Conservation (phyloP, 306 rosid species). For the Acacia acuminata region DNA sequence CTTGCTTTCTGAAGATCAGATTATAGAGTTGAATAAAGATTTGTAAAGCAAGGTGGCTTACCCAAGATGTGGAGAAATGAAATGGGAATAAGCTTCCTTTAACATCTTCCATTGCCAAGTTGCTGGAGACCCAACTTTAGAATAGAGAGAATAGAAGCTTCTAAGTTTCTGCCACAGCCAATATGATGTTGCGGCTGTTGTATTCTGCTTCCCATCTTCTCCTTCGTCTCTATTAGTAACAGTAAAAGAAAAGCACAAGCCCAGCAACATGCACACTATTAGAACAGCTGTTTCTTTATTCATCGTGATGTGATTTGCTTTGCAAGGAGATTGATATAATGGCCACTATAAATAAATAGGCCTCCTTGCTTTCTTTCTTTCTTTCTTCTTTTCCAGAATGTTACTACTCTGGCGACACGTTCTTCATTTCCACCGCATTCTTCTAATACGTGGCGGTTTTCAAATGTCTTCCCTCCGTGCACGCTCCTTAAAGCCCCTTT, state of each 20-base stretch:
- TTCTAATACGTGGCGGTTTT: conserved; percentile 23
- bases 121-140: not conserved
- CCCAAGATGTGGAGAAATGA: conserved; percentile 41
- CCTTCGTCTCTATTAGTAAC: not conserved
- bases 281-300: not conserved
- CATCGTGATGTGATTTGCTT: not conserved
- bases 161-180: conserved; percentile 26
- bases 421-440: not conserved
- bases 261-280: not conserved
- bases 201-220: not conserved
- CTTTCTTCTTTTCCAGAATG: not conserved
- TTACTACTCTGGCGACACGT: conserved; percentile 24
- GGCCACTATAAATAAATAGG: not conserved
- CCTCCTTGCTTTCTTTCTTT: not conserved
- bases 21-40: too few species aligned
- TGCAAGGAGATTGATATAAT: not conserved
- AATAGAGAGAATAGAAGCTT: conserved; percentile 29
- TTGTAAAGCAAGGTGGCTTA: conserved; percentile 5
- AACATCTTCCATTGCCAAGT: conserved; percentile 12
- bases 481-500: conserved; percentile 17
- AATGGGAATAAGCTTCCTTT: not conserved
- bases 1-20: too few species aligned
- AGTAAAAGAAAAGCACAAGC: not conserved
- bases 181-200: not conserved
- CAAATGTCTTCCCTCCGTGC: not conserved